phyloP scores from a whole-genome alignment of 2,329 filamentous ascomycete species.

The Balansia obtecta region DNA sequence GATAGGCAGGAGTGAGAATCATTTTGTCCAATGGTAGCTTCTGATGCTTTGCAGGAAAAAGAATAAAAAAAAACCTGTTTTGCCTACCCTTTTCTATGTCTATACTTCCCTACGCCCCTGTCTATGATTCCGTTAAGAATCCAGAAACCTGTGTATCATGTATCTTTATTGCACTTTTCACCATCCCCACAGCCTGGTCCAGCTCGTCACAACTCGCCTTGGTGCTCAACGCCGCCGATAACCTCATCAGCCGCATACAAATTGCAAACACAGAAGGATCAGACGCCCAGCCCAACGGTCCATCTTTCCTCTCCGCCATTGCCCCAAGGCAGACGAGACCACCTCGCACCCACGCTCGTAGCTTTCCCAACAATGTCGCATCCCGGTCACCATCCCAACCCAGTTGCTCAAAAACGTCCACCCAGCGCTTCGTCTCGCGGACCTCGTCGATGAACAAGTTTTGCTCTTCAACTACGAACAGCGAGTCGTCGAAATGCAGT shows the following conservation, averaged over 20 bases:
- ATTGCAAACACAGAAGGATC: slow-evolving; percentile 55
- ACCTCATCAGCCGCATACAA: slow-evolving; percentile 34
- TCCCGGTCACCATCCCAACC: slow-evolving; percentile 11
- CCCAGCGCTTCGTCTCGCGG: slow-evolving; percentile 61
- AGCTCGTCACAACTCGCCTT: slow-evolving; percentile 4
- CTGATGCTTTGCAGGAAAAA: too few species aligned
- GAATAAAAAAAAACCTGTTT: background rate
- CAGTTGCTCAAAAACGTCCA: slow-evolving; percentile 29
- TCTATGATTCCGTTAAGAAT: slow-evolving; percentile 14
- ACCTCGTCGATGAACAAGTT: slow-evolving; percentile 87
- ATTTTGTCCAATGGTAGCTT: background rate
- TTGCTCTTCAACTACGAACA: slow-evolving; percentile 85
- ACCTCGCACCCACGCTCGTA: slow-evolving; percentile 35
- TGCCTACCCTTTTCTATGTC: background rate
- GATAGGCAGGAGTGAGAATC: background rate
- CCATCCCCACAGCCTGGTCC: slow-evolving; percentile 4
- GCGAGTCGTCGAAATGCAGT: slow-evolving; percentile 45
- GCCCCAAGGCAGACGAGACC: slow-evolving; percentile 33
- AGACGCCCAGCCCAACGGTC: slow-evolving; percentile 60
- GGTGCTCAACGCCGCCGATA: slow-evolving; percentile 22
- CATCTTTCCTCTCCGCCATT: slow-evolving; percentile 34
- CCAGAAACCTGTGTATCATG: slow-evolving; percentile 14
- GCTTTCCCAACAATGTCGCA: slow-evolving; percentile 15
- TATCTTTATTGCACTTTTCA: slow-evolving; percentile 3
- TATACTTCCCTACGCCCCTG: background rate